Percentiles rank a stretch among this genome's conserved stretches.
Conservation (phyloP, 2,329 filamentous ascomycete species). For the Keithomyces neogunnii region DNA sequence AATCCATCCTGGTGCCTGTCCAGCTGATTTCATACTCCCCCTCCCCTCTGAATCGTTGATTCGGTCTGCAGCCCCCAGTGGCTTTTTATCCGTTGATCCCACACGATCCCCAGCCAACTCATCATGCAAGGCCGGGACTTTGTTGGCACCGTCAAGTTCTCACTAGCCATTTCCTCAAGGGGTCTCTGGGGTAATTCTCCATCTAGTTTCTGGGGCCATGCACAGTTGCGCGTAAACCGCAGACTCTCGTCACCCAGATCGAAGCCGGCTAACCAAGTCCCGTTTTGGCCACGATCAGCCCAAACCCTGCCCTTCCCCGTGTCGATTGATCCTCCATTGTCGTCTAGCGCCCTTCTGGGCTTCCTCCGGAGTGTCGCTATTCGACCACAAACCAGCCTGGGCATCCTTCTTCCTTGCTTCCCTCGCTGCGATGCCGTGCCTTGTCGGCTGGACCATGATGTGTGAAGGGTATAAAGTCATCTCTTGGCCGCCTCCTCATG, state of each 20-base stretch:
- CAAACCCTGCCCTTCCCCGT: background rate
- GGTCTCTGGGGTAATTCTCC: background rate
- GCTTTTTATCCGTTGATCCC: background rate
- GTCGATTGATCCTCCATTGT: background rate
- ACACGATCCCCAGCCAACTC: background rate
- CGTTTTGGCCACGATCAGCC: background rate
- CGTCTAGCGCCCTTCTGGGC: background rate
- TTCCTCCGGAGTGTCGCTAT: background rate
- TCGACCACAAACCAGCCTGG: background rate
- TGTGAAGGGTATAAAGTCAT: background rate
- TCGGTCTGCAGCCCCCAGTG: background rate
- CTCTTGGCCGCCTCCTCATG: background rate
- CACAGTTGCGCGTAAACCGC: background rate
- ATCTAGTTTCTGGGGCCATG: background rate
- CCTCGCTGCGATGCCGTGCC: background rate
- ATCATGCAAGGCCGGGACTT: background rate
- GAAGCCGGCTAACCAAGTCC: background rate
- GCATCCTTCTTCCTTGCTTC: background rate
- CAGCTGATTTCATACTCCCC: no score
- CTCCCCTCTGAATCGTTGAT: no score
- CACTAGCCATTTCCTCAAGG: background rate
- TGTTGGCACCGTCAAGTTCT: background rate
- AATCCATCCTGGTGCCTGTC: no score
- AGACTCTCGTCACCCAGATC: background rate
- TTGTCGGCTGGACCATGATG: background rate